Evolutionary conservation across 2,329 filamentous ascomycete species (phyloP), one percentile per base, ranked within the genome.

Genomic region (Diaporthe humulicola): DNA sequence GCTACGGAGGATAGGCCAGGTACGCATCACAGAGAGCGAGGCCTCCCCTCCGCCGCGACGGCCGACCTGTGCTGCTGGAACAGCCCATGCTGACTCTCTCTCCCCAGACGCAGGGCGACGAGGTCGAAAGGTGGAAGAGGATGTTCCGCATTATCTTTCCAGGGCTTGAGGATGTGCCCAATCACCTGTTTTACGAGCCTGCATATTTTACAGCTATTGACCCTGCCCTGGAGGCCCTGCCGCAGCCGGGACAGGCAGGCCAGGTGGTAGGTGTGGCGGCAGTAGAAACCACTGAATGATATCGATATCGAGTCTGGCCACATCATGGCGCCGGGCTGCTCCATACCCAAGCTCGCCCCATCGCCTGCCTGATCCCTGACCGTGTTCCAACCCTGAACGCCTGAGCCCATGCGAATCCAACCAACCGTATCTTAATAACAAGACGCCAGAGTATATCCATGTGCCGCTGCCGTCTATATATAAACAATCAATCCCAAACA

Each of bases 1-100:
- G 61, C 71, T 81, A 7, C 76, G 75, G 8, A 70, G 71, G 12
- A 75, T 80, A 30, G 77, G 78, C 67, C 78, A 79, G 73, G 17
- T 74, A 3, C 36, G 75, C 19, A 17, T 67, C 52, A 15, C 71
- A 79, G 54, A 79, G 54, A 74, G 74, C n/a, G 57, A 77, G 25
- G 36, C 10, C 33, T 36, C 40, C n/a, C n/a, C 33, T 40, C 28
- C 19, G 36, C 30, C 14, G 19, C 30, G 42, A 9, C 33, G 48
- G 5, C 25, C n/a, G 14, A 33, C 12, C 30, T 33, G 28, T 22
- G 42, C 45, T 22, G 45, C 28, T 5, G 9, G 14, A 8, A 52
- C 64, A 69, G 75, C 40, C 75, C 74, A 73, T 33, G 48, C 67
- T 74, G 50, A 71, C 38, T 30, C 5, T 50, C 45, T 28, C 36